Evolutionary conservation across 2,329 filamentous ascomycete species (phyloP).

Genomic region (Pseudogymnoascus sp.): DNA sequence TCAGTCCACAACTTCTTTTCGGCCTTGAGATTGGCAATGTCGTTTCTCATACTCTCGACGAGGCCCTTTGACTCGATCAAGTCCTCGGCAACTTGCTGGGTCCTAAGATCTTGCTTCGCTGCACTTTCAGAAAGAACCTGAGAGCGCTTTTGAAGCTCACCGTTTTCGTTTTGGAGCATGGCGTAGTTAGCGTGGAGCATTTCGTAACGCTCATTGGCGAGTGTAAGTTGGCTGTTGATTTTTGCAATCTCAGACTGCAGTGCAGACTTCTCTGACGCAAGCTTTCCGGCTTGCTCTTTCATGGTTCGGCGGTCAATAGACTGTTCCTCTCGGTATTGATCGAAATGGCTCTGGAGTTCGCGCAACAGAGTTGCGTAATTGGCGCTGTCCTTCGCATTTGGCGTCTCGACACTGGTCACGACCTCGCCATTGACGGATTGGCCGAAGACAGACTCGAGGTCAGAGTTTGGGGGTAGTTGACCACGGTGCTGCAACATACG

Average conservation of each 20-base stretch:
- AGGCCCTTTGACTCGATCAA: conserved; percentile 76
- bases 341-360: conserved; percentile 82
- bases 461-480: conserved; percentile 47
- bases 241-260: conserved; percentile 77
- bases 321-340: conserved; percentile 80
- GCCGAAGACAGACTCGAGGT: conserved; percentile 61
- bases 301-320: conserved; percentile 71
- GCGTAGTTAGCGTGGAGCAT: conserved; percentile 84
- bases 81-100: conserved; percentile 88
- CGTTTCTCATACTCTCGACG: conserved; percentile 78
- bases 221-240: conserved; percentile 68
- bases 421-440: conserved; percentile 57
- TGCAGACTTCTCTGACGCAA: conserved; percentile 73
- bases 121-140: conserved; percentile 70
- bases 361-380: conserved; percentile 72
- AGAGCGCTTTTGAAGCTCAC: conserved; percentile 74
- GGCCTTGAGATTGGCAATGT: conserved; percentile 85
- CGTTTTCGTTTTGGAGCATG: conserved; percentile 76
- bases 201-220: conserved; percentile 76
- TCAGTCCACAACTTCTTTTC: conserved; percentile 93
- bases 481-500: conserved; percentile 78
- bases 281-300: conserved; percentile 72
- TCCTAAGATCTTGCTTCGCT: conserved; percentile 81
- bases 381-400: conserved; percentile 48
- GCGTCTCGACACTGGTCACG: conserved; percentile 45